Evolutionary conservation across 2,329 filamentous ascomycete species (phyloP).

Genomic region (Colletotrichum liriopes): DNA sequence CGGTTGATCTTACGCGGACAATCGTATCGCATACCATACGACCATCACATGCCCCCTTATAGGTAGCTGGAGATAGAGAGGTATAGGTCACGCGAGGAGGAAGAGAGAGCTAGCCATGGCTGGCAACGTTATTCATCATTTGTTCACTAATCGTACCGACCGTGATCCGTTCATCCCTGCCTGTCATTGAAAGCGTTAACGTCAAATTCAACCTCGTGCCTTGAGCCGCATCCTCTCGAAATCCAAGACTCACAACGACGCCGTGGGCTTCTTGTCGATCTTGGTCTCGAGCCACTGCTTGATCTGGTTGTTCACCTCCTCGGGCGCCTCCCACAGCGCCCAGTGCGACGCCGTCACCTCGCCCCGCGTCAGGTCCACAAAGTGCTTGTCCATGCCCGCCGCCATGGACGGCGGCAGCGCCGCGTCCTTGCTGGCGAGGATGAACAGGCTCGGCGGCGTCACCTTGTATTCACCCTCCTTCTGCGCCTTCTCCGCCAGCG

Average conservation of each 20-base stretch:
- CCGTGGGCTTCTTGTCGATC: constrained; percentile 35
- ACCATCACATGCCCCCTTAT: neutral
- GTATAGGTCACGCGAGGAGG: neutral
- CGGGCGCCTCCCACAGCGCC: constrained; percentile 82
- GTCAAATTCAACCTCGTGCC: neutral
- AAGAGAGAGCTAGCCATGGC: neutral
- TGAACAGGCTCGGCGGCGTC: constrained; percentile 79
- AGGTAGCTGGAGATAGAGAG: neutral
- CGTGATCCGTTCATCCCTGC: neutral
- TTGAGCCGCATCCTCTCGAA: neutral
- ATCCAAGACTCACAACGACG: constrained; percentile 27
- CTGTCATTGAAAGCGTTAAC: neutral
- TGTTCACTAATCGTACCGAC: constrained; percentile 1
- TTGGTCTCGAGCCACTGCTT: constrained; percentile 73
- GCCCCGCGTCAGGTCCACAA: constrained; percentile 75
- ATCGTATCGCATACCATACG: neutral
- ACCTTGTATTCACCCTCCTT: constrained; percentile 57
- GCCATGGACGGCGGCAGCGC: constrained; percentile 83
- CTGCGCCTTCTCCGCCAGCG: constrained; percentile 69
- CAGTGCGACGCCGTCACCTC: constrained; percentile 84
- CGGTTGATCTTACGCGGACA: neutral
- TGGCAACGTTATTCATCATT: neutral
- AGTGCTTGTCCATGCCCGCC: constrained; percentile 77
- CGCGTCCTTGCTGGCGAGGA: constrained; percentile 79
- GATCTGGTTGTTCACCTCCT: constrained; percentile 79